These are phyloP conservation scores for Helicostylum pulchrum DNA, from an alignment of 192 early-diverging fungal species.

Conservation along the genomic window DNA sequence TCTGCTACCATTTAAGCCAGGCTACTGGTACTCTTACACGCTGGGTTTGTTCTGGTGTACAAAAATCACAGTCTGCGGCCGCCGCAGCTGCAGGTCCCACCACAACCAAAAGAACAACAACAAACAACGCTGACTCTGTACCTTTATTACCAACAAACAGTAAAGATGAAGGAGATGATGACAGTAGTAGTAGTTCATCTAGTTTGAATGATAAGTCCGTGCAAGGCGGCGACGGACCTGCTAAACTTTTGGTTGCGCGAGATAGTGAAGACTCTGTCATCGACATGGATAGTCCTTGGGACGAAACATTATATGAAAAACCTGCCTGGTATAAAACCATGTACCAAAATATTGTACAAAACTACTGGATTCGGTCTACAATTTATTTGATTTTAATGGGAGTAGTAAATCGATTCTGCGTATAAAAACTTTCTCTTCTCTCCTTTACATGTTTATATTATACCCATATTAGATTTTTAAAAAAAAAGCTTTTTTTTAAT, in stretches of 20 bases:
- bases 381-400: background rate
- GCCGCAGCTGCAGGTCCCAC: too few relatives aligned
- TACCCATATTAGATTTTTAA: too few relatives aligned
- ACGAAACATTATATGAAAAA: background rate
- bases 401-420: constrained; percentile 4
- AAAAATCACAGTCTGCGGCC: background rate
- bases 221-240: background rate
- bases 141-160: constrained; percentile 13
- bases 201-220: background rate
- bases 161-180: background rate
- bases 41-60: constrained; percentile 17
- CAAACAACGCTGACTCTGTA: constrained; percentile 11
- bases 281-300: background rate
- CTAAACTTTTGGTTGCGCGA: background rate
- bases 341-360: background rate
- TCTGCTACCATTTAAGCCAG: constrained; percentile 45
- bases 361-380: constrained; percentile 6
- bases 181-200: background rate
- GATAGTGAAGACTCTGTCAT: background rate
- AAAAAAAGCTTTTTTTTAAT: too few relatives aligned
- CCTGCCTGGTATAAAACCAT: background rate
- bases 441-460: too few relatives aligned
- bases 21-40: constrained; percentile 39
- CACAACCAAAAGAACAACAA: constrained; percentile 7
- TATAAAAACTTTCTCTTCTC: background rate